Conservation (phyloP, 805 yeast species). For the Metschnikowia henanensis region DNA sequence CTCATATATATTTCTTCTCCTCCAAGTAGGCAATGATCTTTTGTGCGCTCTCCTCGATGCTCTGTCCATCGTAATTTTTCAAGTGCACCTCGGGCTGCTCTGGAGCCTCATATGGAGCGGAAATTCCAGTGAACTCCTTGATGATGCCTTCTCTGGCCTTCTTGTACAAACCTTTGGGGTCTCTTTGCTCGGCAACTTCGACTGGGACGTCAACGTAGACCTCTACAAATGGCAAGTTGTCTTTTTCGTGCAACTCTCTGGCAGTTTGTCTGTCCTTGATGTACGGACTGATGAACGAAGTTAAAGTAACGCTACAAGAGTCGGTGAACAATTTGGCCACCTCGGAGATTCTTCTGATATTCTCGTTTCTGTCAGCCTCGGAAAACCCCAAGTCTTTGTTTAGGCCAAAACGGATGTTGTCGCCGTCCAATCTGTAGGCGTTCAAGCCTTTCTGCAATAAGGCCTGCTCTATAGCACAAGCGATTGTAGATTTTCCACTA, state of each 20-base stretch:
- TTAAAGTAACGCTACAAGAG: slow-evolving; percentile 81
- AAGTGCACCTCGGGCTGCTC: slow-evolving; percentile 79
- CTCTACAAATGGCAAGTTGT: slow-evolving; percentile 81
- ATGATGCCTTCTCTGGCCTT: slow-evolving; percentile 95
- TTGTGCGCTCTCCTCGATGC: slow-evolving; percentile 81
- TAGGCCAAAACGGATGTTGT: slow-evolving; percentile 90
- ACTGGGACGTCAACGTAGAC: slow-evolving; percentile 92
- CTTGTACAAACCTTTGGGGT: slow-evolving; percentile 95
- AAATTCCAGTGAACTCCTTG: slow-evolving; percentile 92
- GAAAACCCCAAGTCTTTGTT: slow-evolving; percentile 94
- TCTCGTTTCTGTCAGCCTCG: slow-evolving; percentile 90
- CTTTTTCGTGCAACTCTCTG: slow-evolving; percentile 76
- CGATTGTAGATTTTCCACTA: slow-evolving; percentile 92
- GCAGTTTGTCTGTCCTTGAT: slow-evolving; percentile 81
- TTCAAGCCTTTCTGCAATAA: slow-evolving; percentile 67
- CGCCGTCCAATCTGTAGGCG: slow-evolving; percentile 92
- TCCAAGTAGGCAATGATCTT: slow-evolving; percentile 67
- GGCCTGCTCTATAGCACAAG: slow-evolving; percentile 88
- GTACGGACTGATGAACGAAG: slow-evolving; percentile 94
- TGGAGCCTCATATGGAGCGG: slow-evolving; percentile 96
- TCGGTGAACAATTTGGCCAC: slow-evolving; percentile 94
- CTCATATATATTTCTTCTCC: slow-evolving; percentile 48
- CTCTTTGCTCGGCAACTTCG: slow-evolving; percentile 94
- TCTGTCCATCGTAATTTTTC: slow-evolving; percentile 59
- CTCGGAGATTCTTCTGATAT: slow-evolving; percentile 92